Base-by-base conservation (phyloP, 1,284 basidiomycete species). In the Bjerkandera adusta region DNA sequence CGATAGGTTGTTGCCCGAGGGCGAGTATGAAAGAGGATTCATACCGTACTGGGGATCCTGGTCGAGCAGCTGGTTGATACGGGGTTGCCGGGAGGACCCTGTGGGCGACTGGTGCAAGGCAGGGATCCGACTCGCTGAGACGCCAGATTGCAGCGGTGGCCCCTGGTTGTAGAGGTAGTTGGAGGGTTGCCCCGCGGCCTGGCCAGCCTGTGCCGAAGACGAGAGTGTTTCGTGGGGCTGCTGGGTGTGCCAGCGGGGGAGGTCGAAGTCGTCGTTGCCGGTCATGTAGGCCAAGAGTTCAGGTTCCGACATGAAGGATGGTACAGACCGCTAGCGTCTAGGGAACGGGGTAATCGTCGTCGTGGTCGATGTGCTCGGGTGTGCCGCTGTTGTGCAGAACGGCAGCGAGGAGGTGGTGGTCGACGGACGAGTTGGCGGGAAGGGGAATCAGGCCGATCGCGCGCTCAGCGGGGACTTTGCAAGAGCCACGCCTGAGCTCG, bases 191-290 rank as follows among this genome's bases (percentile, higher is more conserved):
- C 79, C 76, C 3, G 79, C 71, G 2, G 79, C 62, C 58, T 84
- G 82, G 13, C 77, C 74, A 24, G 79, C 71, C 66, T 81, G 78
- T 4, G 75, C 71, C 30, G 81, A 77, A 33, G 81, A 81, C 5
- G 83, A 76, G 57, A 83, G 73, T 45, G 75, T 68, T 68, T 85
- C 81, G 68, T 79, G 71, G 57, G 66, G 61, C 29, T 67, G 61
- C 59, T 84, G 83, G 13, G 81, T 81, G 63, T 84, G 79, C 85
- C 85, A 89, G 69, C 86, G 85, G 57, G 87, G 86, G 56, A 89
- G 83, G 75, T 88, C 85, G 67, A 78, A 81, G 61, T 76, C 77
- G 66, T 79, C 77, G 71, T 76, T 74, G 54, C 68, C 61, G 57
- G 64, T 65, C 74, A 76, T 76, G 69, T 75, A 76, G 58, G 73